Percentiles rank a stretch among this genome's conserved stretches.
phyloP scores from a whole-genome alignment of 1,139 yeast species.

The Saccharomyces hybrid region DNA sequence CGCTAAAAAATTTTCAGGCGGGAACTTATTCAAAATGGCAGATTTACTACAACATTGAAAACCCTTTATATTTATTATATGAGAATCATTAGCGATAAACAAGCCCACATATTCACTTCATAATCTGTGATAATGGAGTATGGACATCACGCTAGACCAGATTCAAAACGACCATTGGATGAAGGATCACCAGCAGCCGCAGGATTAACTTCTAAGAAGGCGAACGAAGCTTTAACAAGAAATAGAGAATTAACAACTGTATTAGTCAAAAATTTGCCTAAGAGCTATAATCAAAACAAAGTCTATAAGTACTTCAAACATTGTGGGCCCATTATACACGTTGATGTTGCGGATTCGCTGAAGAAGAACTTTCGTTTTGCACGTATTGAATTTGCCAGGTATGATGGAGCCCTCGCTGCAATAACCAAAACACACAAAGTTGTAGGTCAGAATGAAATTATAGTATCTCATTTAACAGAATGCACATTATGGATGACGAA shows the following conservation, averaged over 20 bases:
- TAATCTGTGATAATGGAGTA: not conserved
- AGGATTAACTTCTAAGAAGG: not conserved
- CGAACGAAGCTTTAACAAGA: not conserved
- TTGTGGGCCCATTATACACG: slow-evolving; percentile 49
- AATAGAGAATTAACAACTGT: slow-evolving; percentile 27
- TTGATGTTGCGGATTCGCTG: slow-evolving; percentile 30
- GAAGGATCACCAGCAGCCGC: not conserved
- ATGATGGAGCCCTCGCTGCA: slow-evolving; percentile 50
- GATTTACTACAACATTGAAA: not conserved
- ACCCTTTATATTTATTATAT: not conserved
- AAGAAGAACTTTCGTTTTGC: slow-evolving; percentile 33
- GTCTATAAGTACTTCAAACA: slow-evolving; percentile 45
- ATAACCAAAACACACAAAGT: slow-evolving; percentile 50
- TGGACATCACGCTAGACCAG: not conserved
- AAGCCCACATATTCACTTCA: not conserved
- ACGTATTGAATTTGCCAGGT: slow-evolving; percentile 48
- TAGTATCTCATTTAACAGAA: slow-evolving; percentile 34
- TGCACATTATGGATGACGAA: slow-evolving; percentile 47
- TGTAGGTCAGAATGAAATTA: slow-evolving; percentile 39
- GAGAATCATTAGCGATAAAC: not conserved
- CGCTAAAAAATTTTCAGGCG: slow-evolving; percentile 8
- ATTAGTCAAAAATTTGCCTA: slow-evolving; percentile 29
- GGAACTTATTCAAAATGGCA: not conserved
- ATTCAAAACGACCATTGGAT: not conserved
- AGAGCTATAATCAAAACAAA: slow-evolving; percentile 27